A percentile compares a stretch with the other conserved stretches of the same genome.
phyloP scores from a whole-genome alignment of 164 flowering plant genomes.

The Cinnamomum micranthum region DNA sequence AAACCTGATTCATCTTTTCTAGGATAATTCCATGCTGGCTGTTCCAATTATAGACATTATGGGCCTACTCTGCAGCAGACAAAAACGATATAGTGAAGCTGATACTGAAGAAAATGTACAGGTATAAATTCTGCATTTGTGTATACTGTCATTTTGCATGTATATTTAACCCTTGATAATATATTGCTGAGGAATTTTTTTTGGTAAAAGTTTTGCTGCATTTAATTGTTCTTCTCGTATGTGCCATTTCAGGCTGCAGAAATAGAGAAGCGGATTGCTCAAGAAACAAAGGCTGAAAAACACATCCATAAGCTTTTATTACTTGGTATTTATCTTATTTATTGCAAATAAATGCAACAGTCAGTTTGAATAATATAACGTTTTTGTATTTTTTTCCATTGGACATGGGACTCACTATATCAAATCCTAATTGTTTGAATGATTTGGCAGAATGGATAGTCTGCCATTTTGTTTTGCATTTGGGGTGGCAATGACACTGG shows the following conservation, averaged over 20 bases:
- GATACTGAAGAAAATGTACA: constrained; percentile 77
- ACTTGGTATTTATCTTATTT: constrained; percentile 52
- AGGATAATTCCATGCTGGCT: constrained; percentile 49
- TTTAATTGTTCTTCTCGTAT: neutral
- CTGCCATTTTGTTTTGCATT: too few species aligned
- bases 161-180: neutral
- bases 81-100: constrained; percentile 46
- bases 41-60: constrained; percentile 37
- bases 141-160: neutral
- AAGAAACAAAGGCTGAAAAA: constrained; percentile 89
- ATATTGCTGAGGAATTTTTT: neutral
- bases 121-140: constrained; percentile 31
- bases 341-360: neutral
- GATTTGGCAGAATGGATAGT: neutral
- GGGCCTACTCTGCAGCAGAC: constrained; percentile 89
- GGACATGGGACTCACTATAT: neutral
- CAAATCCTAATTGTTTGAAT: neutral
- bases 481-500: too few species aligned
- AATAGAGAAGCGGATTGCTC: constrained; percentile 92
- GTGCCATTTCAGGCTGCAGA: constrained; percentile 68
- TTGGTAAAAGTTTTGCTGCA: neutral
- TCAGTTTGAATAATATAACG: neutral
- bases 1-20: constrained; percentile 16
- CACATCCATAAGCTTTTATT: constrained; percentile 90
- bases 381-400: neutral